These are phyloP conservation scores for Houttuynia cordata DNA, from an alignment of 164 flowering plant genomes.

Conservation along the genomic window DNA sequence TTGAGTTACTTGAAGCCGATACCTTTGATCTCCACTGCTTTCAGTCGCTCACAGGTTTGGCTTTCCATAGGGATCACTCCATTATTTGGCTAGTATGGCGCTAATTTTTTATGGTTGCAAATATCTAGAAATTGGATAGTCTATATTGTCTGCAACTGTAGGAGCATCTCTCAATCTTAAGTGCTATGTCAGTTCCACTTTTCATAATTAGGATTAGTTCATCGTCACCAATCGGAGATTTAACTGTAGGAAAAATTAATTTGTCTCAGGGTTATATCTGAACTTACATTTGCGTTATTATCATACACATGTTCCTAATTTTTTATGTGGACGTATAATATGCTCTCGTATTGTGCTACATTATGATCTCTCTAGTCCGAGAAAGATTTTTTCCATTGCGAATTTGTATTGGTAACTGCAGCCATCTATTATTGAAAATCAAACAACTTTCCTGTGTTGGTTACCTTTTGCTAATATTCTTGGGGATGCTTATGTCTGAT, in stretches of 20 bases:
- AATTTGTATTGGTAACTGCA: no score
- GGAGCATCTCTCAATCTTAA: background rate
- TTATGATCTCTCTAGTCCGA: no score
- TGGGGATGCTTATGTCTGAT: no score
- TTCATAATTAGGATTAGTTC: background rate
- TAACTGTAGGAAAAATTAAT: no score
- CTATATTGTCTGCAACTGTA: background rate
- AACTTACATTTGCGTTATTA: background rate
- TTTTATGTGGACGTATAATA: no score
- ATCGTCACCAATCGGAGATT: background rate
- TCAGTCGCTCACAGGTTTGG: conserved; percentile 85
- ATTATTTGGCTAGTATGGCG: background rate
- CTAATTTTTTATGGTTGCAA: background rate
- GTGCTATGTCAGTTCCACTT: background rate
- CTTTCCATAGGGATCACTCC: background rate
- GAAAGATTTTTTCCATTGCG: no score
- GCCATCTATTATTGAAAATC: no score
- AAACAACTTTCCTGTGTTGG: no score
- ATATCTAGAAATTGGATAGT: background rate
- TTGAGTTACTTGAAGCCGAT: conserved; percentile 89
- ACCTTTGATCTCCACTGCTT: conserved; percentile 91
- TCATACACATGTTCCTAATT: background rate
- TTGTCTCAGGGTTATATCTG: no score
- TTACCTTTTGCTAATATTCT: no score
- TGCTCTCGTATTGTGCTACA: no score